Percentiles rank a stretch among this genome's conserved stretches.
Evolutionary conservation across 129 eudicot genomes (phyloP).

Genomic region (Kitagawia praeruptora): DNA sequence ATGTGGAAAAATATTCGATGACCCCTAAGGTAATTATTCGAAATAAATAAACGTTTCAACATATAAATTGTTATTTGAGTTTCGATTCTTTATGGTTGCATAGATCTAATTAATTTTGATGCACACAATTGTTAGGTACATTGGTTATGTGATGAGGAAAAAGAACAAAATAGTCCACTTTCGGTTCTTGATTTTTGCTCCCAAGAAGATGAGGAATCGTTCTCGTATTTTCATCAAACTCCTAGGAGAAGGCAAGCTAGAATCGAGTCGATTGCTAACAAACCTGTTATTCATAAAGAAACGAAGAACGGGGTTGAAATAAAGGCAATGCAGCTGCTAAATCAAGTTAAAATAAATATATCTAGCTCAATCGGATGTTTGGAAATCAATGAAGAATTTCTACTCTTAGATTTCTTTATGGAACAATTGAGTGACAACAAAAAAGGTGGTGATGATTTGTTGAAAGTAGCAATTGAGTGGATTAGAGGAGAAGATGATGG

Average conservation of each 20-base stretch:
- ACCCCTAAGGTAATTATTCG: background rate
- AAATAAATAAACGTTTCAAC: background rate
- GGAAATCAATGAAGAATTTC: slow-evolving; percentile 12
- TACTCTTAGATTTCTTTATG: slow-evolving; percentile 45
- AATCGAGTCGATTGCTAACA: slow-evolving; percentile 10
- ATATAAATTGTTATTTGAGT: background rate
- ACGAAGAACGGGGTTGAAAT: slow-evolving; percentile 27
- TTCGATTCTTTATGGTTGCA: background rate
- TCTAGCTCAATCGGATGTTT: slow-evolving; percentile 6
- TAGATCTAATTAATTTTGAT: background rate
- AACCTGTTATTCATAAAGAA: background rate
- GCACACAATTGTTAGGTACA: background rate
- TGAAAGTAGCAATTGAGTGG: slow-evolving; percentile 50
- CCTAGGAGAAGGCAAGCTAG: slow-evolving; percentile 15
- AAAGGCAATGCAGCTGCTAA: slow-evolving; percentile 34
- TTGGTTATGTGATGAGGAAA: slow-evolving; percentile 24
- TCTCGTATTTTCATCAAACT: slow-evolving; percentile 25
- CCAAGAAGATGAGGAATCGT: slow-evolving; percentile 31
- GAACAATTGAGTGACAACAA: slow-evolving; percentile 25
- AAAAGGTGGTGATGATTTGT: slow-evolving; percentile 18
- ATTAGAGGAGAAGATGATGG: slow-evolving; percentile 30
- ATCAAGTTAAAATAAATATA: slow-evolving; percentile 13
- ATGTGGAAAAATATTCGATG: background rate
- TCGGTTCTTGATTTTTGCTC: slow-evolving; percentile 63
- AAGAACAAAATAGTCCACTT: slow-evolving; percentile 64